phyloP scores from a whole-genome alignment of 2,329 filamentous ascomycete species.

The Scedosporium dehoogii region DNA sequence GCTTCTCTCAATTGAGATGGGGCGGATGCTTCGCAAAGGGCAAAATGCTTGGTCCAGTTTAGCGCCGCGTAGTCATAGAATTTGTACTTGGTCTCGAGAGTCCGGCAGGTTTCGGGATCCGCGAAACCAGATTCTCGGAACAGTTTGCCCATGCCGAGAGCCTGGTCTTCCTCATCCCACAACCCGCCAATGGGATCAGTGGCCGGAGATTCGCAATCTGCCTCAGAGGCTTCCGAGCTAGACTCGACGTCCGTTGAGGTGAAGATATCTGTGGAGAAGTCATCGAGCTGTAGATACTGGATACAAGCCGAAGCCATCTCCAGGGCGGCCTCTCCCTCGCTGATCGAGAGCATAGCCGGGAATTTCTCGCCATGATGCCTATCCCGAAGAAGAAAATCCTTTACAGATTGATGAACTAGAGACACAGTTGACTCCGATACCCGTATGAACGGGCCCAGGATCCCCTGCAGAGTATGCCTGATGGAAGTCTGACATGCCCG shows the following conservation, averaged over 20 bases:
- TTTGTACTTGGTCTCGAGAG: constrained; percentile 15
- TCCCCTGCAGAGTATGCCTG: constrained; percentile 17
- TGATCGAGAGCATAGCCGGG: constrained; percentile 8
- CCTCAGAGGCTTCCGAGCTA: background rate
- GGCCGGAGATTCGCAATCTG: background rate
- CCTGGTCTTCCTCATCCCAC: constrained; percentile 4
- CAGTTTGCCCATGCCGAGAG: constrained; percentile 13
- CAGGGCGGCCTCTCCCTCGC: constrained; percentile 9
- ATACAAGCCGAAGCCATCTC: constrained; percentile 14
- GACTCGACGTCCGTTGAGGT: background rate
- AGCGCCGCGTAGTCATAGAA: constrained; percentile 26
- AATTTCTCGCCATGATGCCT: background rate
- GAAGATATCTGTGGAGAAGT: constrained; percentile 22
- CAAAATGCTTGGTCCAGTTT: constrained; percentile 26
- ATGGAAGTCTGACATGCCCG: constrained; percentile 19
- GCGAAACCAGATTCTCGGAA: constrained; percentile 16
- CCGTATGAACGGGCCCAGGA: constrained; percentile 22
- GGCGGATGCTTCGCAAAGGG: constrained; percentile 12
- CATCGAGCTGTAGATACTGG: constrained; percentile 20
- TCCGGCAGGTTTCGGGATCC: constrained; percentile 14
- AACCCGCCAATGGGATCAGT: background rate
- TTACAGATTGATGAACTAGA: constrained; percentile 25
- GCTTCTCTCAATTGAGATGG: constrained; percentile 11
- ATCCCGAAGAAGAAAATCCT: constrained; percentile 21
- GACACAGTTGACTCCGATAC: constrained; percentile 20